Evolutionary conservation across 2,329 filamentous ascomycete species (phyloP), one percentile per base, ranked within the genome.

Genomic region (Colletotrichum limetticola): DNA sequence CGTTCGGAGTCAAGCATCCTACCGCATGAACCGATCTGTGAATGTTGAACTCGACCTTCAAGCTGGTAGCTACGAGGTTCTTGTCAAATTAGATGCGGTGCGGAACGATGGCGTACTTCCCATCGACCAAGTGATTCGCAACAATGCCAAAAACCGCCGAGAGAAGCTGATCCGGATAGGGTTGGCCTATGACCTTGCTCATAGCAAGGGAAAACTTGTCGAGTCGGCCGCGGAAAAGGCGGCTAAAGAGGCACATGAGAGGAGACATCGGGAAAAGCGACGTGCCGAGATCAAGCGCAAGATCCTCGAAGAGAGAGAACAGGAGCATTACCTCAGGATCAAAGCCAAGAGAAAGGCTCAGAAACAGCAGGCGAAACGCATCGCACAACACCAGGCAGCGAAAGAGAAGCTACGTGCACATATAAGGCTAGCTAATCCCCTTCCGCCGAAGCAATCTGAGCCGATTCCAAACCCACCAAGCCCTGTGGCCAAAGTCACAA

Each of bases 21-120:
- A 88, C 72, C 82, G 88, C 28, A 94, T 95, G 89, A 90, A 86
- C 26, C 91, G 94, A 7, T 94, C 92, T 1, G 92, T 95, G 52
- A 95, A 92, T 63, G 91, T 93, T 1, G 94, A 97, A 80, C 86
- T 97, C 9, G 87, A 92, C 46, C 89, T 97, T 30, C 91, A 94
- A 24, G 88, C 92, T 0, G 94, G 94, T 12, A 90, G 89, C 56
- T 97, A 97, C 81, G 90, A 90, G 7, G 90, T 97, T 5, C 86
- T 94, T 26, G 88, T 96, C 80, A 95, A 94, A 79, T 88, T 97
- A 71, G 91, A 91, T 8, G 93, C 93, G 1, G 88, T 87, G 22
- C 89, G 92, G n/a, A 79, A 86, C 30, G 83, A 87, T 9, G 82
- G 84, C 1, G 86, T 83, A 1, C 67, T 85, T 30, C 83, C 85